Base-by-base conservation (phyloP, 2,329 filamentous ascomycete genomes). In the Colletotrichum sp. region DNA sequence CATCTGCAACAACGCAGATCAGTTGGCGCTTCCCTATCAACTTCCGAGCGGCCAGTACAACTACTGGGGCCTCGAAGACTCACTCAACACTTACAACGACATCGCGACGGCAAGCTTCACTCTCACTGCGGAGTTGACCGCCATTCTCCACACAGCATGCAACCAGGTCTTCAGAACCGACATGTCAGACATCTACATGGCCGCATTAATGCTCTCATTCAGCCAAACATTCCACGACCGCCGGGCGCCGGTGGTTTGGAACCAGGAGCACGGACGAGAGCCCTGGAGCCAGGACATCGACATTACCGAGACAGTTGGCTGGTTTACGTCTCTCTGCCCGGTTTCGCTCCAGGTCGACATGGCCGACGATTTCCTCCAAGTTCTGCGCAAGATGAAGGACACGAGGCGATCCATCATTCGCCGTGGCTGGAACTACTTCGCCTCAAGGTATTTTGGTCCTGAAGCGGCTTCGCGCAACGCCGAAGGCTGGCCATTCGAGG, bases 311-410 rank as follows among this genome's bases (percentile, higher is more conserved):
- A 92, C 90, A 0, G 90, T 92, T 0, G 91, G 91, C 3, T 92
- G 90, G 90, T 92, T 92, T 77, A 91, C 90, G 3, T 88, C 90
- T 0, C 82, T 92, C 15, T 90, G 87, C 65, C 91, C 91, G 0
- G 83, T 92, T 8, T 84, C 85, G 3, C 82, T 89, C 4, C 84
- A 85, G 11, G 79, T 87, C 1, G 85, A 88, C 3, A 59, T 59
- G 66, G 81, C 85, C 3, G 87, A 89, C 36, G 89, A 91, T 74
- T 81, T 92, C 19, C 81, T 91, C 52, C 84, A 89, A 15, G 87
- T 89, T 0, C 81, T 92, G 13, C 87, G 87, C n/a, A 83, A 87
- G 29, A 84, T 91, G 62, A 92, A 92, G 79, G 90, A 92, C 78
- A 83, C 83, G 0, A 86, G 90, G 1, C 85, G 87, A 12, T 81